Base-by-base conservation (phyloP, 352 stramenopile genomes). In the Phytophthora pinifolia region DNA sequence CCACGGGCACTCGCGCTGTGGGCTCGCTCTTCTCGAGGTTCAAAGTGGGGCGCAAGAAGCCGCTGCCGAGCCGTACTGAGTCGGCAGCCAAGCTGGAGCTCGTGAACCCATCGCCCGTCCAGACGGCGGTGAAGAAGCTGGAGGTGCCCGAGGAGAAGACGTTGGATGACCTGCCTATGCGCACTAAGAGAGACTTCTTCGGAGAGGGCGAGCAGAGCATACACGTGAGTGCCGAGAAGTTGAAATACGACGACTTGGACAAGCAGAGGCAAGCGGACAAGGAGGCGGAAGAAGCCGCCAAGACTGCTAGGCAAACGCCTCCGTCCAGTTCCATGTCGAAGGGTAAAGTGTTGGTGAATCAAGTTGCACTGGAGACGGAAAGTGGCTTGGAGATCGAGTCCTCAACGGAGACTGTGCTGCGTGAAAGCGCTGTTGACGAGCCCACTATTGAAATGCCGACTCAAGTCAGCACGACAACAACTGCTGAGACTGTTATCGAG, bases 21-120 rank as follows among this genome's bases (percentile, higher is more conserved):
- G 57, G 61, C 2, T 74, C 62, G 1, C 48, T 79, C 32, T 61
- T 79, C 18, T 79, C 66, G 25, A 63, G 54, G 46, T 76, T 79
- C 12, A 76, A 73, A 20, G 48, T 62, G 10, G 65, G 61, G n/a
- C 56, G 62, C 6, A 72, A 63, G 32, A 76, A 76, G 51, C 49
- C 58, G 18, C 18, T 48, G 17, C 43, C 70, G 18, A 72, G 51
- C 44, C 54, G 50, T 4, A 71, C 50, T 7, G 66, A 73, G 35
- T 72, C 67, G 8, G 39, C 36, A 2, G 48, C 63, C 4, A 60
- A 62, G 42, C n/a, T 69, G 44, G 67, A 65, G 10, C 13, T 49
- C 10, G 37, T 48, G 38, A 48, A 31, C 2, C 54, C 59, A 18
- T 75, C 65, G 1, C 56, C 58, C 10, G 56, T 77, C 4, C 48